Base-by-base conservation (phyloP, 345 rosid genomes). In the Adansonia digitata region DNA sequence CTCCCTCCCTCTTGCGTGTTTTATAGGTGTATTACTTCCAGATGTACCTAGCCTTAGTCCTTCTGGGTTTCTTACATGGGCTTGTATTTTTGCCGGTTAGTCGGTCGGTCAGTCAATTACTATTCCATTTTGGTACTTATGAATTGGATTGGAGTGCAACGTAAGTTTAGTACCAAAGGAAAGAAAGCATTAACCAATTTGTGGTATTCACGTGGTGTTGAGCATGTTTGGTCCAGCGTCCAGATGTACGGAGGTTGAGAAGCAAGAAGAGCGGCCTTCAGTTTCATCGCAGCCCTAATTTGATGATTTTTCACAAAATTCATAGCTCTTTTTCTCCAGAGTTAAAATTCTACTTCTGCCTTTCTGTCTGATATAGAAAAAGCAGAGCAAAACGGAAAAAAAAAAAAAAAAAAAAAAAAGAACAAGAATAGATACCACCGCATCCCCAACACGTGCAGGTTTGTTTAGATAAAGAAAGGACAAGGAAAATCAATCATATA, bases 41-140 rank as follows among this genome's bases (percentile, higher is more conserved):
- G 82, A 93, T 96, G 99, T 96, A 96, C 81, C 85, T 96, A 4
- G 97, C 99, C 26, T 76, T 96, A 70, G 99, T 93, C 72, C 92
- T 93, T 37, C 94, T 96, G 12, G 99, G 98, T 81, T 96, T 92
- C 87, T 77, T 96, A 69, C 99, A 96, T 7, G 98, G 99, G 15
- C 91, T 96, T 57, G 87, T 96, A 26, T 93, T 93, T 83, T 81
- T 96, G 76, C 99, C 99, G 0, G 99, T 96, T n/a, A n/a, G n/a
- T n/a, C n/a, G n/a, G n/a, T n/a, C n/a, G n/a, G n/a, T n/a, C n/a
- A n/a, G n/a, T n/a, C n/a, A n/a, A n/a, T n/a, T n/a, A n/a, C n/a
- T n/a, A n/a, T n/a, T n/a, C n/a, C n/a, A n/a, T n/a, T n/a, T n/a
- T n/a, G n/a, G n/a, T n/a, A n/a, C n/a, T n/a, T n/a, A n/a, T n/a